Base-by-base conservation (phyloP, 208 protist species). In the Wallacemonas sp. region DNA sequence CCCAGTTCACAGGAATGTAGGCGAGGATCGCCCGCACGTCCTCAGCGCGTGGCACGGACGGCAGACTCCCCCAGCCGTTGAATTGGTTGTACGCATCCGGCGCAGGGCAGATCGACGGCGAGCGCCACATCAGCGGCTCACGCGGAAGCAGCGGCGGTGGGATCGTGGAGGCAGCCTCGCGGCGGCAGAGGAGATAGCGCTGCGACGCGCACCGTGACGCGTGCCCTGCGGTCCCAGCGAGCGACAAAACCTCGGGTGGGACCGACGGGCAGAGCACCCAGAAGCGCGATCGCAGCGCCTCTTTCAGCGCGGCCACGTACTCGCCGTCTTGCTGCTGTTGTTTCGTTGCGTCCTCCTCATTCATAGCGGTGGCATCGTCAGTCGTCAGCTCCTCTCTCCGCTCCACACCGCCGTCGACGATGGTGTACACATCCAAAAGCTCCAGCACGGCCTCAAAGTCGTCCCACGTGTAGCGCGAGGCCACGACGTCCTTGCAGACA, bases 1-100 rank as follows among this genome's bases (percentile, higher is more conserved):
- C 87, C 86, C 86, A 95, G 71, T 93, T 82, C 26, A 95, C 72
- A 11, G 90, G 90, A 2, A 95, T 76, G 69, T 92, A 95, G 55
- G 87, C 85, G 9, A 95, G 73, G 12, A 95, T 83, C 55, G 91
- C 85, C 52, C 83, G 84, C 30, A 95, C 85, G 64, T 93, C 90
- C 33, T 85, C 74, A 17, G 71, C 66, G 23, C 82, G 93, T 11
- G 90, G 90, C 21, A 93, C 76, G 14, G 57, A 65, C 11, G 12
- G 3, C 19, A 56, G 54, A 12, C 30, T 38, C 19, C 83, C 85
- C 87, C 90, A 95, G n/a, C 90, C 86, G 32, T 85, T 83, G 63
- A 79, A 93, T 62, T 76, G 76, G 70, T 89, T 93, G 47, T 76
- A 52, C 21, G 62, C 5, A 24, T 61, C 71, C 26, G 83, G 81